Conservation (phyloP, 805 yeast species). For the Tetrapisispora pingtungensis region DNA sequence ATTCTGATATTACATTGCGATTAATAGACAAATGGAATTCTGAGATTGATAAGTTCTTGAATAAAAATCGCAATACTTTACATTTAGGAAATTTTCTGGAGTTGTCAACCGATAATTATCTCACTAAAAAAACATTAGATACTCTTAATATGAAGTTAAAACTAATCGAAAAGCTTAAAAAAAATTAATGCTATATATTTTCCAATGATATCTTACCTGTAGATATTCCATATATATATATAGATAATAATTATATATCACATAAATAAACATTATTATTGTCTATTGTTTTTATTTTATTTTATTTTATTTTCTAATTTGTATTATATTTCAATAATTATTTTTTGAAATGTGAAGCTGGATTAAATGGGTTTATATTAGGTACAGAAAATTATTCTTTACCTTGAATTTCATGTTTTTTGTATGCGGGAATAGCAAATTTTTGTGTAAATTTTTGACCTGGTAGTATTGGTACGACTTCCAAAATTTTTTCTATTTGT, state of each 20-base stretch:
- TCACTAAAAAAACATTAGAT: neutral
- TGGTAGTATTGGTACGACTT: constrained; percentile 70
- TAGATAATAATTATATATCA: neutral
- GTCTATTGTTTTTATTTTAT: neutral
- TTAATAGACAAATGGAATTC: constrained; percentile 11
- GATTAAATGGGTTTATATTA: too few species aligned
- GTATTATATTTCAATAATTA: neutral
- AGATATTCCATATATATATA: neutral
- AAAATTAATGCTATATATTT: neutral
- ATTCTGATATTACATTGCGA: too few species aligned
- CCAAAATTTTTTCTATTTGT: constrained; percentile 47
- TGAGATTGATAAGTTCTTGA: constrained; percentile 10
- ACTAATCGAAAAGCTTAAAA: neutral
- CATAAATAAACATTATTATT: neutral
- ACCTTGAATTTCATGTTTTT: constrained; percentile 35
- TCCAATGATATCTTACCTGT: neutral
- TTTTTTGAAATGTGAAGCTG: too few species aligned
- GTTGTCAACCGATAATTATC: neutral
- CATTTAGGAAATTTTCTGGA: neutral
- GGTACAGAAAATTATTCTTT: constrained; percentile 2
- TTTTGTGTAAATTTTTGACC: constrained; percentile 62
- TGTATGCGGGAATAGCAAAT: constrained; percentile 58
- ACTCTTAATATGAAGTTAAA: neutral
- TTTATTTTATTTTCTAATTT: neutral
- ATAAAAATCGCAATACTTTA: constrained; percentile 1